Evolutionary conservation across 805 yeast species (phyloP).

Genomic region (Metschnikowia proteae): DNA sequence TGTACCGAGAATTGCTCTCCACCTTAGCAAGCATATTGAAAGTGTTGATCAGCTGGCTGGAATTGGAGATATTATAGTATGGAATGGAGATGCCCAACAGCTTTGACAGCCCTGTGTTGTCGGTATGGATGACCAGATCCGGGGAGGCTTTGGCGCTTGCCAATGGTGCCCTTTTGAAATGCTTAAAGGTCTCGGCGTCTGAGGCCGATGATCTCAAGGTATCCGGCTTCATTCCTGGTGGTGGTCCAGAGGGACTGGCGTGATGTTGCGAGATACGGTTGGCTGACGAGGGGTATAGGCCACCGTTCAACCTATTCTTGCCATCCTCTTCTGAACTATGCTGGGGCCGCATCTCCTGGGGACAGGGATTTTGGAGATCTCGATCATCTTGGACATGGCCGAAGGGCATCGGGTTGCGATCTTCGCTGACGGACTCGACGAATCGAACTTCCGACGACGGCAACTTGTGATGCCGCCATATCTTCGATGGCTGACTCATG

Average conservation of each 20-base stretch:
- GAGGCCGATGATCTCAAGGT: not conserved
- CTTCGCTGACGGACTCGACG: too few species aligned
- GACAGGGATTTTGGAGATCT: too few species aligned
- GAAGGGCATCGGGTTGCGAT: too few species aligned
- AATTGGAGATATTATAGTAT: conserved; percentile 13
- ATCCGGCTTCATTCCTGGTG: not conserved
- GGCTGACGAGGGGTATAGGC: not conserved
- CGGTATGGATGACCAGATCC: conserved; percentile 8
- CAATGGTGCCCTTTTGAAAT: not conserved
- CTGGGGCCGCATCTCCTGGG: not conserved
- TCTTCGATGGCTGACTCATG: conserved; percentile 1
- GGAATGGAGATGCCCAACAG: conserved; percentile 9
- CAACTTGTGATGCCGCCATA: not conserved
- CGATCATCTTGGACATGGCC: too few species aligned
- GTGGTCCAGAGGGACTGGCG: not conserved
- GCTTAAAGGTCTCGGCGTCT: not conserved
- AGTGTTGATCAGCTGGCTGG: conserved; percentile 15
- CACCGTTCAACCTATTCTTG: not conserved
- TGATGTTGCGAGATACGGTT: not conserved
- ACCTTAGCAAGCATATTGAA: conserved; percentile 19
- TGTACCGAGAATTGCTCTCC: conserved; percentile 22
- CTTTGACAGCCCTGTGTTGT: conserved; percentile 12
- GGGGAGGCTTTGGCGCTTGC: not conserved
- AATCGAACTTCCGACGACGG: not conserved
- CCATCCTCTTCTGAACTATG: not conserved